Evolutionary conservation across 176 grass and related monocot genomes (phyloP), one percentile per base, ranked within the genome.

Genomic region (Elymus sibiricus): DNA sequence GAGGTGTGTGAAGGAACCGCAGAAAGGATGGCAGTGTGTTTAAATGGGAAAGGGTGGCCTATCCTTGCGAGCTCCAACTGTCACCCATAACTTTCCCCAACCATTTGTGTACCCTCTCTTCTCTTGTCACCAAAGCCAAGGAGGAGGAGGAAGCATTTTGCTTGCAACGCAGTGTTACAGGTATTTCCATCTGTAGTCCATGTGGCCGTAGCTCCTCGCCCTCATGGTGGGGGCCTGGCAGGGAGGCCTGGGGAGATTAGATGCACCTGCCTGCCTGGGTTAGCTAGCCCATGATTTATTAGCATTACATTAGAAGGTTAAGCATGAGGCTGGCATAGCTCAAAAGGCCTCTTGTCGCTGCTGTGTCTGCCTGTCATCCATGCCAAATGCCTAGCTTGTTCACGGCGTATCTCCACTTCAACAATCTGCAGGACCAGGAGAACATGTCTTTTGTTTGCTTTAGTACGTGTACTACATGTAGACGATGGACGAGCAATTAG

Each of bases 101-200:
- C 88, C 74, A 88, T 86, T 55, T 83, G 25, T 68, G 73, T 76
- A 83, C 88, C 65, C 76, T 87, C 40, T 88, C 85, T 77, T 87
- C 40, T 90, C 85, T 84, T 92, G 87, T 26, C 88, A 87, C 76
- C 76, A 89, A 87, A 87, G 80, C 76, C 69, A 80, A 83, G 63
- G 69, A 38, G 80, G 62, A 53, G 49, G 16, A 53, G 39, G 39
- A 34, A n/a, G 35, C 87, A 92, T 83, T 80, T 86, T 84, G 89
- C 89, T 91, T 88, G 28, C 82, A 81, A 35, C 80, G 82, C 77
- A 81, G 85, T 85, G 77, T 85, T 91, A 84, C 87, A 92, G 77
- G 84, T 70, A 84, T 89, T 92, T 89, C 80, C 91, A 92, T 77
- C 87, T 92, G 91, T 79, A 81, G 80, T 84, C 87, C 87, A 92